These are phyloP conservation scores for Fusarium pseudoanthophilum DNA, from an alignment of 2,329 filamentous ascomycete species.

Conservation along the genomic window DNA sequence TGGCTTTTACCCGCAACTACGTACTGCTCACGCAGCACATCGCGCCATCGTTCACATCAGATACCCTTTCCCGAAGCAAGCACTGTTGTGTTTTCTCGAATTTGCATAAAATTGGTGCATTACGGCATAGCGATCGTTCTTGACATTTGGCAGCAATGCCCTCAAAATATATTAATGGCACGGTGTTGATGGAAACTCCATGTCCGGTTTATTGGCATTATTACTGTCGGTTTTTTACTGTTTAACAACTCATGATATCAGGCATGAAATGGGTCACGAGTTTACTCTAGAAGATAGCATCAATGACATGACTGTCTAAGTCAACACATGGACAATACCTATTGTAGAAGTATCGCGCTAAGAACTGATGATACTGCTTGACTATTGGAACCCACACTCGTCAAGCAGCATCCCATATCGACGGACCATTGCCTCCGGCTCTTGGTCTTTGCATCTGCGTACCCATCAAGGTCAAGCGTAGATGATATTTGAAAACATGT, in stretches of 20 bases:
- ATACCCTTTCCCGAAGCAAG: constrained; percentile 40
- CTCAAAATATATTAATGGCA: constrained; percentile 11
- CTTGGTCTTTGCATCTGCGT: background rate
- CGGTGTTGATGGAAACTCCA: background rate
- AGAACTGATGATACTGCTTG: background rate
- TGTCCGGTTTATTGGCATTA: constrained; percentile 4
- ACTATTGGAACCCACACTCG: background rate
- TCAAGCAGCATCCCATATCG: background rate
- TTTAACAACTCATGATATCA: constrained; percentile 15
- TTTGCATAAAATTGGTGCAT: constrained; percentile 37
- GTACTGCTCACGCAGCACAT: constrained; percentile 11
- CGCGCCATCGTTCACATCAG: constrained; percentile 16
- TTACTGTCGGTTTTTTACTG: constrained; percentile 4
- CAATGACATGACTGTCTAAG: constrained; percentile 20
- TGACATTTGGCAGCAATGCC: constrained; percentile 23
- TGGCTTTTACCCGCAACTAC: constrained; percentile 1
- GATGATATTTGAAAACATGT: background rate
- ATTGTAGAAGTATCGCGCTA: background rate
- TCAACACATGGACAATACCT: background rate
- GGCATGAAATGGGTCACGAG: constrained; percentile 17
- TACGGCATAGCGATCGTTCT: constrained; percentile 30
- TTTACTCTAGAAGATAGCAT: constrained; percentile 17
- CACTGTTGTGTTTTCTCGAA: constrained; percentile 27
- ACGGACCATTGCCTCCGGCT: background rate
- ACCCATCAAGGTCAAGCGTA: background rate